phyloP scores from a whole-genome alignment of 2,329 filamentous ascomycete genomes.

The Boeremia exigua region DNA sequence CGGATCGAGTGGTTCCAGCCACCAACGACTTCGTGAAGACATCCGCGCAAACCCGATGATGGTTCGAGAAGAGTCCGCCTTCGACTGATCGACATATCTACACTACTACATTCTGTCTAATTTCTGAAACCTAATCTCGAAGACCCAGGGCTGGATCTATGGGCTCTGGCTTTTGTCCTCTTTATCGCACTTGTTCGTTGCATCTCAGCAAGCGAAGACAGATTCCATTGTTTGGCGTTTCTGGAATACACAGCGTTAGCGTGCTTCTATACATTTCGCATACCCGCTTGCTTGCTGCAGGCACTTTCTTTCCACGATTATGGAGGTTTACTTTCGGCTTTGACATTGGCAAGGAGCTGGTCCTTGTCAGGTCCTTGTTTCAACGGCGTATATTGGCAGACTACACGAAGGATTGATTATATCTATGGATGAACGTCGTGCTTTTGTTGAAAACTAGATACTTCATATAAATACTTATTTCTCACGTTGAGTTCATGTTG shows the following conservation, averaged over 20 bases:
- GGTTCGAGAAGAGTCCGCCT: conserved; percentile 32
- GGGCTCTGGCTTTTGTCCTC: conserved; percentile 15
- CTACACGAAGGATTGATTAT: no score
- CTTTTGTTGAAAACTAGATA: no score
- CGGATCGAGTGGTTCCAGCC: conserved; percentile 23
- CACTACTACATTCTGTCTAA: conserved; percentile 30
- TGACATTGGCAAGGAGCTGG: background rate
- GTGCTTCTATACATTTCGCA: conserved; percentile 21
- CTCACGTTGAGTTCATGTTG: background rate
- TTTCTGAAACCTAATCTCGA: conserved; percentile 39
- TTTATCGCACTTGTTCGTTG: conserved; percentile 5
- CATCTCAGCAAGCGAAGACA: conserved; percentile 10
- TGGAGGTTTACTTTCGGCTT: background rate
- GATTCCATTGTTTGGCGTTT: conserved; percentile 6
- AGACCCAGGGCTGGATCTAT: conserved; percentile 37
- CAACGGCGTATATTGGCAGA: background rate
- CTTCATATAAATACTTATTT: no score
- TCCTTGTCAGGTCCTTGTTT: background rate
- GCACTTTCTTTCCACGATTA: conserved; percentile 10
- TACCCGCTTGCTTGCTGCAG: conserved; percentile 25
- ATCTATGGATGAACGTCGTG: no score
- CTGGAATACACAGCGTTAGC: conserved; percentile 5
- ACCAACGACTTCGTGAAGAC: conserved; percentile 20
- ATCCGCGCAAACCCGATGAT: conserved; percentile 26
- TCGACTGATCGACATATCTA: conserved; percentile 25